Conservation (phyloP, 495 filamentous ascomycete genomes). For the Mytilinidion resinicola region DNA sequence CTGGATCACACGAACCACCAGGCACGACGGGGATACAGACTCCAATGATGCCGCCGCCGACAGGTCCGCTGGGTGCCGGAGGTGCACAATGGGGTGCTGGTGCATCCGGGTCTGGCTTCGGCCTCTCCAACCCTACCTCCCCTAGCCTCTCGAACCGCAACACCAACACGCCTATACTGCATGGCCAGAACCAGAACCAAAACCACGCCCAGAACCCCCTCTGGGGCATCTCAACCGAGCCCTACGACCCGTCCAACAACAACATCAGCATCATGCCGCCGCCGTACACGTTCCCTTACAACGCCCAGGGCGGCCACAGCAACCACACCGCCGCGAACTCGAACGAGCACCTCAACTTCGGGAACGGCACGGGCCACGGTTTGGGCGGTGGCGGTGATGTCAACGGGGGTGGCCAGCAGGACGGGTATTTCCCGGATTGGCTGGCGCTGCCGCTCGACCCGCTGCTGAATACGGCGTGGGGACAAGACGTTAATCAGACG, state of each 20-base stretch:
- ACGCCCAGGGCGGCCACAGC: constrained; percentile 36
- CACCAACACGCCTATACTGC: neutral
- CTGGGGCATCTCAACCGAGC: constrained; percentile 36
- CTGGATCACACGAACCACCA: constrained; percentile 13
- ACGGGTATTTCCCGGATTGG: constrained; percentile 38
- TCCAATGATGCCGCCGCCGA: constrained; percentile 26
- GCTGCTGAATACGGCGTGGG: constrained; percentile 31
- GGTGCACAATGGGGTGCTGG: neutral
- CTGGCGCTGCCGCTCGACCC: constrained; percentile 44
- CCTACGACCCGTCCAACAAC: constrained; percentile 38
- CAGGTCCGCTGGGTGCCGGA: neutral
- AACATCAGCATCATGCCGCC: constrained; percentile 45
- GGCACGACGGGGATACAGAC: constrained; percentile 5
- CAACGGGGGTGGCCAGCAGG: neutral
- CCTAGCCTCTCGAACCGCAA: neutral
- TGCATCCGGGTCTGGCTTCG: constrained; percentile 5
- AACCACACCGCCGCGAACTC: constrained; percentile 45
- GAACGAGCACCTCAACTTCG: constrained; percentile 24
- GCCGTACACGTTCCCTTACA: constrained; percentile 28
- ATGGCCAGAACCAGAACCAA: constrained; percentile 6
- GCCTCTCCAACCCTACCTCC: neutral
- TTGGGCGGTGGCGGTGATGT: neutral
- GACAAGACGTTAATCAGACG: constrained; percentile 35
- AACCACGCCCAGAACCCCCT: constrained; percentile 25
- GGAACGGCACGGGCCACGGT: neutral